Percentiles rank a stretch among this genome's conserved stretches.
phyloP scores from a whole-genome alignment of 169 alveolate genomes.

The Cryptosporidium sp. region DNA sequence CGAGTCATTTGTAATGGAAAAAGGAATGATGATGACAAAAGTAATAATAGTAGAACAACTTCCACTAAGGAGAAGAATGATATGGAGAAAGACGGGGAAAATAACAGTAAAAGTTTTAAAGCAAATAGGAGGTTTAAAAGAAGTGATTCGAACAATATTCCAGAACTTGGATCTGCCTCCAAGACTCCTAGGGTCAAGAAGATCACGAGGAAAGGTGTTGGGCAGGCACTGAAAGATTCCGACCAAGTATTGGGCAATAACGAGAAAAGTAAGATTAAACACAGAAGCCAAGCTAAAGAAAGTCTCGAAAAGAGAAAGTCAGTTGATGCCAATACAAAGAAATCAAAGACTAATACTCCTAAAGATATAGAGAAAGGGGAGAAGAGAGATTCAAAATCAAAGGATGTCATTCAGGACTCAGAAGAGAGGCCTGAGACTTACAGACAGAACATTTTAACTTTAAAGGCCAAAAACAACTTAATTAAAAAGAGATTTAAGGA shows the following conservation, averaged over 20 bases:
- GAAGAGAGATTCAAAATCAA: neutral
- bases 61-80: neutral
- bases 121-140: neutral
- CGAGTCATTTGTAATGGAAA: constrained; percentile 18
- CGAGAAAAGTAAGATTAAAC: neutral
- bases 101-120: neutral
- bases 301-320: neutral
- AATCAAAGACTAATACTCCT: neutral
- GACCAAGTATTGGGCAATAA: neutral
- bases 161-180: neutral
- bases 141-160: neutral
- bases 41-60: neutral
- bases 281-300: neutral
- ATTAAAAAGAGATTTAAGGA: constrained; percentile 51
- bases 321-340: neutral
- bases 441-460: constrained; percentile 15
- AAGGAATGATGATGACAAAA: neutral
- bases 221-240: neutral
- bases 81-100: neutral
- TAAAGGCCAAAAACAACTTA: constrained; percentile 28
- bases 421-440: constrained; percentile 2
- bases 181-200: neutral
- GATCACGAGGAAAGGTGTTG: neutral
- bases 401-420: neutral
- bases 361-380: neutral